Conservation (phyloP, 352 stramenopile genomes). For the Globisporangium mamillatum region DNA sequence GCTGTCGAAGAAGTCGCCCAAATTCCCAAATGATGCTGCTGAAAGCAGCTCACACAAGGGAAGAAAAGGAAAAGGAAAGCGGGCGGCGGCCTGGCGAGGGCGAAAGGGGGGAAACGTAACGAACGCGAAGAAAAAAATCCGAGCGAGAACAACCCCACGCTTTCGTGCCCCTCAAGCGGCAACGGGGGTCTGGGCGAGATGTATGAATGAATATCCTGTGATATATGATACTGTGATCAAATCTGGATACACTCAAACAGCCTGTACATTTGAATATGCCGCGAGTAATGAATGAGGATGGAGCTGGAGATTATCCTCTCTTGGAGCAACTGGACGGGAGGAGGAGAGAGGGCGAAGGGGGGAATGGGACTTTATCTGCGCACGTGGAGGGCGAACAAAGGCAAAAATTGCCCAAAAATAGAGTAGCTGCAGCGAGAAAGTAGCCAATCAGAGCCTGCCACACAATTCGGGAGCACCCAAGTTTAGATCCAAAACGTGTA, state of each 20-base stretch:
- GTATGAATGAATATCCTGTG: not conserved
- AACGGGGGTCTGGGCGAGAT: not conserved
- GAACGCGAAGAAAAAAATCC: conserved; percentile 10
- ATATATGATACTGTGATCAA: not conserved
- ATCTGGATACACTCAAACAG: not conserved
- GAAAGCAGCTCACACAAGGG: not conserved
- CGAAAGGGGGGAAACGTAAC: conserved; percentile 11
- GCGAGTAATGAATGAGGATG: conserved; percentile 1
- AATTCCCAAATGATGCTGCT: conserved; percentile 49
- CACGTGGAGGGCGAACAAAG: not conserved
- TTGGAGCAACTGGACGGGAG: conserved; percentile 2
- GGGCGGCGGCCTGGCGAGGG: not conserved
- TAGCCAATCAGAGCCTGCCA: conserved; percentile 49
- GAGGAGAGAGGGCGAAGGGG: conserved; percentile 6
- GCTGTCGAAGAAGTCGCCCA: conserved; percentile 22
- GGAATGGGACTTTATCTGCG: conserved; percentile 9
- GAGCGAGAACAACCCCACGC: conserved; percentile 21
- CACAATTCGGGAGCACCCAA: conserved; percentile 20
- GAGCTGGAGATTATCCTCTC: not conserved
- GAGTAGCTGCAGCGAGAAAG: conserved; percentile 14
- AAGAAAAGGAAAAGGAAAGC: not conserved
- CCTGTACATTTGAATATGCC: not conserved
- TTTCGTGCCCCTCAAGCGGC: not conserved
- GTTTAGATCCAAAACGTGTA: not conserved
- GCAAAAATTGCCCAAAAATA: conserved; percentile 13